Conservation (phyloP, 345 rosid genomes). For the Eucalyptus cloeziana region DNA sequence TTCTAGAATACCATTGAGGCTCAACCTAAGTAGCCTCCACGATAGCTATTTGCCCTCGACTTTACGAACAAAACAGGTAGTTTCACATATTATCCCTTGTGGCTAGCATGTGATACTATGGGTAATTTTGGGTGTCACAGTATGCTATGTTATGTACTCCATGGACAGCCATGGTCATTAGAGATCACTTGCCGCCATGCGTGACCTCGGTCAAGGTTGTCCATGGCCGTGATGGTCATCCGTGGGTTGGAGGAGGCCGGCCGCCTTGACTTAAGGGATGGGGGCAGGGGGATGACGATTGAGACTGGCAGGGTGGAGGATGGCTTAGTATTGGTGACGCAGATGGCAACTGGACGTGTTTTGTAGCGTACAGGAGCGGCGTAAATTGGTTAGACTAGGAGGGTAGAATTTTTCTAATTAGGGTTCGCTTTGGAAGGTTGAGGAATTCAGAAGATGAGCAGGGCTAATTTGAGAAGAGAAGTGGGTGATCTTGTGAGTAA, state of each 20-base stretch:
- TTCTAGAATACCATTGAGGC: too few relatives aligned
- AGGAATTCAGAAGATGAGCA: neutral
- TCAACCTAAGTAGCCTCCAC: too few relatives aligned
- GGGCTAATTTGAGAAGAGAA: neutral
- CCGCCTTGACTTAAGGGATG: neutral
- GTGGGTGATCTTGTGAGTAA: neutral
- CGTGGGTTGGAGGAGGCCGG: neutral
- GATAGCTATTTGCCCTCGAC: too few relatives aligned
- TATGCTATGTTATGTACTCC: neutral
- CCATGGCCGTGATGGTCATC: neutral
- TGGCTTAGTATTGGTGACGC: neutral
- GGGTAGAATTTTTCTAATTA: neutral
- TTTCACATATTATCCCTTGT: too few relatives aligned
- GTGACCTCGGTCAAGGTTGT: neutral
- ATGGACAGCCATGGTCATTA: neutral
- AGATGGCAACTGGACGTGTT: neutral
- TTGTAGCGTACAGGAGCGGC: neutral
- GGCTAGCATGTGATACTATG: too few relatives aligned
- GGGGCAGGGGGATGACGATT: neutral
- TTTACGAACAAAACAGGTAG: too few relatives aligned
- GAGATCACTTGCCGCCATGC: neutral
- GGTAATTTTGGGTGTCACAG: too few relatives aligned
- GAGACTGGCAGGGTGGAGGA: neutral
- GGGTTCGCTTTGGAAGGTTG: neutral
- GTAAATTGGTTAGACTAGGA: neutral